Evolutionary conservation across 1,139 yeast species (phyloP), one percentile per base, ranked within the genome.

Genomic region (Sugiyamaella novakii): DNA sequence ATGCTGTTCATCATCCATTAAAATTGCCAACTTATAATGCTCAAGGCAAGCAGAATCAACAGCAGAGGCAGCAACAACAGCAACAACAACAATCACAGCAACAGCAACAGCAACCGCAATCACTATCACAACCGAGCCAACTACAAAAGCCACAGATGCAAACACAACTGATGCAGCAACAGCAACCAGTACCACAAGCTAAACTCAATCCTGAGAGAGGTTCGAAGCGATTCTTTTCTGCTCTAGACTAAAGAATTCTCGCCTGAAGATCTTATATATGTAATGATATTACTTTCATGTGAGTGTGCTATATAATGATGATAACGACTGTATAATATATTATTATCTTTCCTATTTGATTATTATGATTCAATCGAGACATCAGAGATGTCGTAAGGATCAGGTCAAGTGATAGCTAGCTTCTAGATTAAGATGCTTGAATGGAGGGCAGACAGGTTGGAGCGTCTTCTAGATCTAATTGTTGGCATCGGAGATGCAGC

Each of bases 1-100:
- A 79, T 59, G 74, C 81, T 5, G 80, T 77, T 1, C 83, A 78
- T 58, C 81, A 59, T 40, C 63, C 63, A 2, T 47, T 60, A 49
- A 57, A 59, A 44, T 49, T 58, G 35, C 62, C 62, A 5, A 45
- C 50, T 10, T 56, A 56, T 17, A 50, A 53, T 12, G 37, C 54
- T 7, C 46, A 46, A 27, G 51, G 38, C 21, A 46, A 50, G 48
- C 46, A 36, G 41, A 15, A 44, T 52, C 44, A 36, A 24, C 40
- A 34, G 27, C 38, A 21, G 15, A 25, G 21, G 15, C 36, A 33
- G 12, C 36, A 19, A 14, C 38, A 35, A 18, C 40, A 36, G 30
- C 40, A 36, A 24, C 40, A 36, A n/a, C n/a, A n/a, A n/a, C n/a
- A n/a, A n/a, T n/a, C n/a, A n/a, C n/a, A n/a, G n/a, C n/a, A n/a